phyloP scores from a whole-genome alignment of 495 filamentous ascomycete genomes.

The Tetracladium marchalianum region DNA sequence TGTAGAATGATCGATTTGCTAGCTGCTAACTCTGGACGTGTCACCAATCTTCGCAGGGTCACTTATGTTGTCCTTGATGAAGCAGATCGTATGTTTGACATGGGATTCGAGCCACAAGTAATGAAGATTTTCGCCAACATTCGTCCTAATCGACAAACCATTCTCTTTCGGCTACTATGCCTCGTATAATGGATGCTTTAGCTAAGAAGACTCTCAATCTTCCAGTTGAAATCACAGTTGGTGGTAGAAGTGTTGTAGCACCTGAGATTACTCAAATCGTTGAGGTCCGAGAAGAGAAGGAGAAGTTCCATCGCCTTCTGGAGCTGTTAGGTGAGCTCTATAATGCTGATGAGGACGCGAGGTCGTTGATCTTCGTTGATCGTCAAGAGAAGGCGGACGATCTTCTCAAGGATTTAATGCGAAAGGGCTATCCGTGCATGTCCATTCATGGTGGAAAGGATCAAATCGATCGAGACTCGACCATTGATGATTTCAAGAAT shows the following conservation, averaged over 20 bases:
- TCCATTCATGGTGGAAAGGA: constrained; percentile 96
- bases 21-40: constrained; percentile 82
- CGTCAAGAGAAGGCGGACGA: constrained; percentile 89
- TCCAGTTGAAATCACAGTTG: constrained; percentile 86
- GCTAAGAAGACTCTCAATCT: constrained; percentile 80
- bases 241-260: constrained; percentile 83
- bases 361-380: constrained; percentile 88
- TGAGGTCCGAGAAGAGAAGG: constrained; percentile 72
- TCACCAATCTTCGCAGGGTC: constrained; percentile 80
- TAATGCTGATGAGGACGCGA: constrained; percentile 76
- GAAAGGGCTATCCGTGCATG: constrained; percentile 87
- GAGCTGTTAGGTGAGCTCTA: constrained; percentile 84
- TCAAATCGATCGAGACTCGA: constrained; percentile 88
- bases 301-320: constrained; percentile 76
- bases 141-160: constrained; percentile 83
- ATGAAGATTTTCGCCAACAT: constrained; percentile 92
- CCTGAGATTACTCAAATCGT: constrained; percentile 93
- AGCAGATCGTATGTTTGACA: constrained; percentile 98
- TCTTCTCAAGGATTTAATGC: constrained; percentile 70
- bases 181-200: constrained; percentile 83
- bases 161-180: constrained; percentile 94
- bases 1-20: constrained; percentile 96
- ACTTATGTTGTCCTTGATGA: constrained; percentile 95
- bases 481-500: constrained; percentile 90
- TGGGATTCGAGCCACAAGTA: constrained; percentile 98